Conservation (phyloP, 2,329 filamentous ascomycete genomes). For the Albophoma yamanashiensis region DNA sequence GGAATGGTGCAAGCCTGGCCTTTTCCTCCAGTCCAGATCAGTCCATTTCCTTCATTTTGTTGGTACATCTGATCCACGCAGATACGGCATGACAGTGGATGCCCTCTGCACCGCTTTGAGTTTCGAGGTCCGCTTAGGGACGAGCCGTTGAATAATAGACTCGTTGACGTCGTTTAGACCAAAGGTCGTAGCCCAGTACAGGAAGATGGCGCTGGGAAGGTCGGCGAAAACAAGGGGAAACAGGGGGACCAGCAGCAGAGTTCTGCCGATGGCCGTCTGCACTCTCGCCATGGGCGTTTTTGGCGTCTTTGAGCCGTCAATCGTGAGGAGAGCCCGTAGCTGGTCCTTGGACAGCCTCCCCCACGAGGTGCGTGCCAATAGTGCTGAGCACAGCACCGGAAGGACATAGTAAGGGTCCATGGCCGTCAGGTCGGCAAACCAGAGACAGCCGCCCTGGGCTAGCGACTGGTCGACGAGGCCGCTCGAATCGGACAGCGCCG, state of each 20-base stretch:
- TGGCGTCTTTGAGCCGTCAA: constrained; percentile 7
- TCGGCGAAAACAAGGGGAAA: constrained; percentile 22
- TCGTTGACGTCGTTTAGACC: constrained; percentile 22
- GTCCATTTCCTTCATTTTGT: constrained; percentile 7
- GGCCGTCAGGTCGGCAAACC: constrained; percentile 43
- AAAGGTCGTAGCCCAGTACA: constrained; percentile 29
- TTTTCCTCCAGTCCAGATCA: not conserved
- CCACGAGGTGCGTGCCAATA: constrained; percentile 19
- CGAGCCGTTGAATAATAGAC: constrained; percentile 13
- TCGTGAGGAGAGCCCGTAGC: constrained; percentile 14
- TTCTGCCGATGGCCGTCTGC: constrained; percentile 16
- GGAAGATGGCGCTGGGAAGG: constrained; percentile 27
- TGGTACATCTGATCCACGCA: constrained; percentile 7
- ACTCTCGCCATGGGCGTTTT: constrained; percentile 10
- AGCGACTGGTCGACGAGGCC: constrained; percentile 27
- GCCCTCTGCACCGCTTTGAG: constrained; percentile 7
- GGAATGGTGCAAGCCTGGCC: not conserved
- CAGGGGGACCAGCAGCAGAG: constrained; percentile 20
- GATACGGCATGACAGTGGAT: constrained; percentile 9
- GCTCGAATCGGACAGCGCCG: constrained; percentile 13
- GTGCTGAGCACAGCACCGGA: constrained; percentile 24
- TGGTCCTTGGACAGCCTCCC: constrained; percentile 16
- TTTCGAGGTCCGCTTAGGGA: constrained; percentile 8
- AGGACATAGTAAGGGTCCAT: constrained; percentile 40
- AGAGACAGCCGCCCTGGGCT: constrained; percentile 39